Evolutionary conservation across 2,329 filamentous ascomycete species (phyloP).

Genomic region (Fusarium piperis): DNA sequence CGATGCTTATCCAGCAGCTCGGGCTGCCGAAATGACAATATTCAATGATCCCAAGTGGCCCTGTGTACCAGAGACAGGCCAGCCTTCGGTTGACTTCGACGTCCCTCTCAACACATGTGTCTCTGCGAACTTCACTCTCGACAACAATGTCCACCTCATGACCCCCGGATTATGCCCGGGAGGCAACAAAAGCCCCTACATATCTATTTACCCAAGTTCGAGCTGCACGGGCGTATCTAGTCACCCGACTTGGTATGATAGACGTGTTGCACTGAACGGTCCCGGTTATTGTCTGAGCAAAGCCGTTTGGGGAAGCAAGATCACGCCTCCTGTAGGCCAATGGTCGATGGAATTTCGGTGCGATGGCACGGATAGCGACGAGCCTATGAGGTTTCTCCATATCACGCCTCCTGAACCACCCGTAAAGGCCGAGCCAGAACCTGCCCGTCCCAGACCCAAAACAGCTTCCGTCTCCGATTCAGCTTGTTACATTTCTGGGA

Average conservation of each 20-base stretch:
- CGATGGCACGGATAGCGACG: background rate
- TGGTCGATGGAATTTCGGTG: constrained; percentile 22
- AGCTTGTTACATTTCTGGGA: constrained; percentile 11
- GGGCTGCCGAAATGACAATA: constrained; percentile 1
- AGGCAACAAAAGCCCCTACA: background rate
- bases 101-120: constrained; percentile 13
- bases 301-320: constrained; percentile 3
- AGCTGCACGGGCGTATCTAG: constrained; percentile 6
- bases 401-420: constrained; percentile 1
- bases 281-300: constrained; percentile 13
- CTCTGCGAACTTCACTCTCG: constrained; percentile 20
- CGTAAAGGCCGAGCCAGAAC: background rate
- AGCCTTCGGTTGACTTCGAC: background rate
- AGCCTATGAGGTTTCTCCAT: background rate
- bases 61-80: background rate
- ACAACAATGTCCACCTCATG: constrained; percentile 6
- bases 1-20: background rate
- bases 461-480: constrained; percentile 22
- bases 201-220: background rate
- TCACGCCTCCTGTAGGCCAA: background rate
- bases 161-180: constrained; percentile 7
- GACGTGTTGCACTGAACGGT: background rate
- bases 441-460: background rate
- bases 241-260: constrained; percentile 5
- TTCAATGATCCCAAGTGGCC: background rate